Evolutionary conservation across 768 basidiomycete genomes (phyloP), one percentile per base, ranked within the genome.

Genomic region (Phylloporus sp.): DNA sequence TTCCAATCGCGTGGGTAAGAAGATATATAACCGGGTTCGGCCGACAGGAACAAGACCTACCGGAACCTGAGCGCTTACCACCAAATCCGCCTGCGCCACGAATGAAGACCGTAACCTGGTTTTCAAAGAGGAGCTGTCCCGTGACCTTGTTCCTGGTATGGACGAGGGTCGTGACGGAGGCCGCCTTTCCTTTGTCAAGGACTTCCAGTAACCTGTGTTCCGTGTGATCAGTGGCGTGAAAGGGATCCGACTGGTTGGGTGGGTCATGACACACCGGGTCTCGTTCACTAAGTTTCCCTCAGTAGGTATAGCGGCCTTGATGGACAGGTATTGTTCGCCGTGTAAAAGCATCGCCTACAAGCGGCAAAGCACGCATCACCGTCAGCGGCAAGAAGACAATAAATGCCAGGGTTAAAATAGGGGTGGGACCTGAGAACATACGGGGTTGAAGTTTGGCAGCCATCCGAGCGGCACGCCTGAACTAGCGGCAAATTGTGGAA

Each of bases 11-110:
- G 15, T 36, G 16, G 3, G 16, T 45, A 20, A 50, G 27, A n/a
- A 22, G 20, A 40, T 34, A 36, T 34, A 22, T n/a, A 34, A 16
- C 34, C 39, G 35, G 38, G 34, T 38, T 49, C 45, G 47, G n/a
- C 49, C 50, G 50, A 53, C 29, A n/a, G 20, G 32, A 18, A 31
- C 16, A 11, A 16, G 32, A 59, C 78, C 54, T 61, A 91, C 94
- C 91, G 44, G 74, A 82, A 28, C 93, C 94, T 27, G 69, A 72
- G 52, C 91, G 88, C 73, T 88, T 91, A 16, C 97, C 97, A 3
- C 92, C 92, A 68, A 99, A 97, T 0, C 94, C 95, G n/a, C 97
- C 97, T 23, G 90, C 79, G 2, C 94, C 95, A 50, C 97, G 90
- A 56, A 95, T 83, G 70, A 97, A 89, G 1, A 95, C 76, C 1